phyloP scores from a whole-genome alignment of 73 alveolate species.

The Urostyla sp. region DNA sequence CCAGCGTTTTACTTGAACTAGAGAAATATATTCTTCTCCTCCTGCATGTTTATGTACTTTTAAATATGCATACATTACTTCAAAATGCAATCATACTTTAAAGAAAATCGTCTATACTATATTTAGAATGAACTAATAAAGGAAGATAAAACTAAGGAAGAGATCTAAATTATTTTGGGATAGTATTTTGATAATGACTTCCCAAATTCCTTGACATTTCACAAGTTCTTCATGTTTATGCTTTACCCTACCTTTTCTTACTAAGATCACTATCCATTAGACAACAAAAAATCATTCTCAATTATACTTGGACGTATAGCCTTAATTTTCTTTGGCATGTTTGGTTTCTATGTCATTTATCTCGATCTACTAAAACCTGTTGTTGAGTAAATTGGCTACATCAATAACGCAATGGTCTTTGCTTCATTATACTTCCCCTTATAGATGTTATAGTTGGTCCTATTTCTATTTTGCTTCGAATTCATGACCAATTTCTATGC shows the following conservation, averaged over 20 bases:
- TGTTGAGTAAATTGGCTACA: not conserved
- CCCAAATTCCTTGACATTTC: slow-evolving; percentile 63
- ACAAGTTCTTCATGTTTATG: slow-evolving; percentile 57
- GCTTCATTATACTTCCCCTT: slow-evolving; percentile 55
- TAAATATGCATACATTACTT: slow-evolving; percentile 31
- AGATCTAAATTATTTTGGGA: too few relatives aligned
- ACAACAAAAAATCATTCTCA: slow-evolving; percentile 32
- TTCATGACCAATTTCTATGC: slow-evolving; percentile 69
- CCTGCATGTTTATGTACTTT: slow-evolving; percentile 38
- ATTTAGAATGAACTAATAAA: not conserved
- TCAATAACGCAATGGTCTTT: not conserved
- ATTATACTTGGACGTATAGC: slow-evolving; percentile 34
- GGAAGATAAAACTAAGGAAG: slow-evolving; percentile 33
- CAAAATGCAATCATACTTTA: slow-evolving; percentile 48
- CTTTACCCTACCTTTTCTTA: slow-evolving; percentile 72
- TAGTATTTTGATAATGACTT: not conserved
- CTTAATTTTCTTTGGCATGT: not conserved
- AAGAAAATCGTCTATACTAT: slow-evolving; percentile 22
- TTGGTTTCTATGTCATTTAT: slow-evolving; percentile 1
- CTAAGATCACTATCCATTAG: slow-evolving; percentile 69
- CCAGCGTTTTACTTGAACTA: not conserved
- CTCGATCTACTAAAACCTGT: not conserved
- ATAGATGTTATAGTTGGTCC: slow-evolving; percentile 38
- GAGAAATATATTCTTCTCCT: not conserved
- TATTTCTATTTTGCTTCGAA: slow-evolving; percentile 67